Evolutionary conservation across 331 rosid genomes (phyloP).

Genomic region (Quercus tomentella): DNA sequence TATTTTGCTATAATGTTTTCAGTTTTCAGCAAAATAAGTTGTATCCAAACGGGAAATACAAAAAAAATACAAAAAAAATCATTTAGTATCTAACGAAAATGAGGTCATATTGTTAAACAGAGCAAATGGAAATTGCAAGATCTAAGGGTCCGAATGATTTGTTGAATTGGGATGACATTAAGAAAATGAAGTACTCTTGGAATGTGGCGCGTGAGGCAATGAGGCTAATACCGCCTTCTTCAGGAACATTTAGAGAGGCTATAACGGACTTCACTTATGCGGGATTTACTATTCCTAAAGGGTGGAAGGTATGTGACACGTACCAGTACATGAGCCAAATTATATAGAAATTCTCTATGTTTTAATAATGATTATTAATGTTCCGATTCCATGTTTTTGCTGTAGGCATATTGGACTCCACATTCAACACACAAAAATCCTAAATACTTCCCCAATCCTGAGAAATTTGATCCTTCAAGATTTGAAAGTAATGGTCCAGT

Average conservation of each 20-base stretch:
- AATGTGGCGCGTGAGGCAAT: conserved; percentile 48
- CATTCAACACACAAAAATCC: conserved; percentile 38
- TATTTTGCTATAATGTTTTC: too few relatives aligned
- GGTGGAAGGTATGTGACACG: conserved; percentile 44
- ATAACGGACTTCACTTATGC: conserved; percentile 28
- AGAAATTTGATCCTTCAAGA: conserved; percentile 52
- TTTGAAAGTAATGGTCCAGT: conserved; percentile 26
- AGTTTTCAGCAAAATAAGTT: too few relatives aligned
- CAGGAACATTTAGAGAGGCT: conserved; percentile 46
- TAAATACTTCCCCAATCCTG: conserved; percentile 32
- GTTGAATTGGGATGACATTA: conserved; percentile 38
- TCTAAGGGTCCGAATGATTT: conserved; percentile 19
- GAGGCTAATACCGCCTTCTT: conserved; percentile 41
- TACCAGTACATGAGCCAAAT: neutral
- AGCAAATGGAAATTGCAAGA: conserved; percentile 31
- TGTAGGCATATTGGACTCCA: conserved; percentile 47
- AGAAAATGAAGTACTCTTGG: conserved; percentile 55
- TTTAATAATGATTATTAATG: neutral
- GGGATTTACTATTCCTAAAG: conserved; percentile 46
- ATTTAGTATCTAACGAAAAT: neutral
- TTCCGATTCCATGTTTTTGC: neutral
- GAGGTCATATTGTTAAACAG: conserved; percentile 16
- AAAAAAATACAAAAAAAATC: too few relatives aligned
- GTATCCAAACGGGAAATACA: too few relatives aligned
- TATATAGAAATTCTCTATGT: neutral